Conservation (phyloP, 2,329 filamentous ascomycete species). For the Coniochaeta hoffmannii region DNA sequence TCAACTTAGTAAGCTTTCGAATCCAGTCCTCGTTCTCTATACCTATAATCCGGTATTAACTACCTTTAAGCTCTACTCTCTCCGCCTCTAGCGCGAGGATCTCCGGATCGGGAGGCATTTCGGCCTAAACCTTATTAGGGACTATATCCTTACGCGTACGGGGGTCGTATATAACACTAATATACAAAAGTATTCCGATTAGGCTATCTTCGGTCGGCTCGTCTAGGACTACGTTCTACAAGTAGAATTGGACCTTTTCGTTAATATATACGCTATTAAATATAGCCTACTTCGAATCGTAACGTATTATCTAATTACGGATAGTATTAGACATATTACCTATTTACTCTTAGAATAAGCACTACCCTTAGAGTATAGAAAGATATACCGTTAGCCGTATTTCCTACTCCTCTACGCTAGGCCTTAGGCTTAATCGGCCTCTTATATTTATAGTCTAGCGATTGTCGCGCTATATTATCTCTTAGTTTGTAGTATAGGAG, state of each 20-base stretch:
- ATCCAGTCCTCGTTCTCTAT: constrained; percentile 16
- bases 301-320: constrained; percentile 19
- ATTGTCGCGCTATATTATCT: constrained; percentile 19
- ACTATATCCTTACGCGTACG: constrained; percentile 20
- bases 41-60: neutral
- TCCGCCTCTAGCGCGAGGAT: neutral
- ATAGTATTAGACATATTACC: neutral
- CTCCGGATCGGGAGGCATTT: neutral
- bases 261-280: constrained; percentile 22
- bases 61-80: neutral
- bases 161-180: constrained; percentile 20
- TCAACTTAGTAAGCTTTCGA: constrained; percentile 14
- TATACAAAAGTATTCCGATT: constrained; percentile 14
- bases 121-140: constrained; percentile 18
- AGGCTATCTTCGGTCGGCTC: constrained; percentile 15
- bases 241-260: constrained; percentile 19
- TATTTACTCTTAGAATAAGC: neutral
- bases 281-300: constrained; percentile 18
- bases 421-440: constrained; percentile 7
- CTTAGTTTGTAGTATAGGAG: constrained; percentile 19
- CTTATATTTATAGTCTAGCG: constrained; percentile 9
- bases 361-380: neutral
- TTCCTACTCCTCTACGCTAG: constrained; percentile 15
- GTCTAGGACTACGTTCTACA: constrained; percentile 21
- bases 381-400: constrained; percentile 7